These are phyloP conservation scores for Rhizophagus clarus DNA, from an alignment of 192 early-diverging fungal genomes.

Conservation along the genomic window DNA sequence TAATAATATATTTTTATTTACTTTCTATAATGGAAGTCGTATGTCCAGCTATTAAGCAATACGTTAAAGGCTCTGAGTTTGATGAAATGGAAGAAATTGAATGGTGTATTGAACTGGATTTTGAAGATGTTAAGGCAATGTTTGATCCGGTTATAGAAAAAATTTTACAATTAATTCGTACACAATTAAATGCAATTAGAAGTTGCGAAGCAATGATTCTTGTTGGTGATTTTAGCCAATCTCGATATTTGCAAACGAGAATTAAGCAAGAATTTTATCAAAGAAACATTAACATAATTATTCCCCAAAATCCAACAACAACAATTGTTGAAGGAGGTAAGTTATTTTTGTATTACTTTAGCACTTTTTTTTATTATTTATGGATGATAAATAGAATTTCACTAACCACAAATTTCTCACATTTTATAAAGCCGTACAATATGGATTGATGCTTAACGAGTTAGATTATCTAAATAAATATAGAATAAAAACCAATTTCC, in stretches of 20 bases:
- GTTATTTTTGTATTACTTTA: no score
- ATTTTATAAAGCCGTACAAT: constrained; percentile 41
- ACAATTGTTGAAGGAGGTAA: constrained; percentile 50
- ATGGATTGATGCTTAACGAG: constrained; percentile 34
- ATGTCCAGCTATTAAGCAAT: neutral
- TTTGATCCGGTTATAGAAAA: constrained; percentile 59
- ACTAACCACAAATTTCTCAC: no score
- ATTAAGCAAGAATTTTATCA: constrained; percentile 49
- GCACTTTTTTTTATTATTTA: no score
- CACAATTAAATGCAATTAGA: constrained; percentile 45
- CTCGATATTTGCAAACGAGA: constrained; percentile 51
- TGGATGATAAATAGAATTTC: no score
- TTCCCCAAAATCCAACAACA: constrained; percentile 51
- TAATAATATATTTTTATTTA: no score
- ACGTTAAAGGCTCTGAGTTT: neutral
- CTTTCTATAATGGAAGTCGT: no score
- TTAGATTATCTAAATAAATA: neutral
- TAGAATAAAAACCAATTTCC: constrained; percentile 34
- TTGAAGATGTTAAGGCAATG: no score
- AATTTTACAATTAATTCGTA: constrained; percentile 52
- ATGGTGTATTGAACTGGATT: constrained; percentile 44
- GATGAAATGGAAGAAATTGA: constrained; percentile 49
- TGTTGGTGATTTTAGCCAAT: constrained; percentile 56
- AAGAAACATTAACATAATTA: constrained; percentile 44
- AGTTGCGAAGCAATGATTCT: constrained; percentile 47